Evolutionary conservation across 768 basidiomycete genomes (phyloP).

Genomic region (Tricholoma sp.): DNA sequence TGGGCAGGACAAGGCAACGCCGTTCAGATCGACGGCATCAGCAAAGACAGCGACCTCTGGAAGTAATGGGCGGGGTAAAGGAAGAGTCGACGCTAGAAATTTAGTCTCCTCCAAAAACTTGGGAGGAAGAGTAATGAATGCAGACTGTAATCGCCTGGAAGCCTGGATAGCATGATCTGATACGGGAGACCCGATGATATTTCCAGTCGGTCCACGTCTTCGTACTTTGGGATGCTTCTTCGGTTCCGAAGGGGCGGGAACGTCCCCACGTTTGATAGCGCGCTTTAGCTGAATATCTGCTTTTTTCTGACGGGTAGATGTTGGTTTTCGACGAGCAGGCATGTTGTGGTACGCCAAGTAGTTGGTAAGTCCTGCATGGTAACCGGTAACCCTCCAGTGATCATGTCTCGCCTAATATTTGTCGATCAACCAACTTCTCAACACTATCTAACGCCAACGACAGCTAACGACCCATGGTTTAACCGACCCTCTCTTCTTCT

Average conservation of each 20-base stretch:
- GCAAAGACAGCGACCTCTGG: slow-evolving; percentile 33
- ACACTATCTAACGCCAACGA: neutral
- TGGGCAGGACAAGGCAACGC: slow-evolving; percentile 42
- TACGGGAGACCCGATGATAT: slow-evolving; percentile 16
- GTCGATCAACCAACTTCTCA: neutral
- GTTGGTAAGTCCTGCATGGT: neutral
- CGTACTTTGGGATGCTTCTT: slow-evolving; percentile 22
- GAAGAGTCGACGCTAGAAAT: slow-evolving; percentile 44
- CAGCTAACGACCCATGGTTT: slow-evolving; percentile 1
- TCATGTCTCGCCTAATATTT: neutral
- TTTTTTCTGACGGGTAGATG: slow-evolving; percentile 64
- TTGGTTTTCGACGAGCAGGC: slow-evolving; percentile 46
- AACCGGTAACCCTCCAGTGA: neutral
- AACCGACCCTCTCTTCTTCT: slow-evolving; percentile 3
- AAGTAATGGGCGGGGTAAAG: slow-evolving; percentile 54
- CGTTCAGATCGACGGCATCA: slow-evolving; percentile 13
- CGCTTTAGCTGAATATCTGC: slow-evolving; percentile 73
- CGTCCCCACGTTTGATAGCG: slow-evolving; percentile 79
- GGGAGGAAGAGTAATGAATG: slow-evolving; percentile 59
- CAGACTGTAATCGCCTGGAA: slow-evolving; percentile 58
- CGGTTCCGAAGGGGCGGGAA: slow-evolving; percentile 32
- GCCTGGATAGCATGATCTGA: slow-evolving; percentile 28
- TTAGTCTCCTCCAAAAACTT: slow-evolving; percentile 58
- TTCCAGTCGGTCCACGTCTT: slow-evolving; percentile 28
- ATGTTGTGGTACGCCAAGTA: slow-evolving; percentile 17